Evolutionary conservation across 306 rosid species (phyloP), one percentile per base, ranked within the genome.

Genomic region (Vigna radiata): DNA sequence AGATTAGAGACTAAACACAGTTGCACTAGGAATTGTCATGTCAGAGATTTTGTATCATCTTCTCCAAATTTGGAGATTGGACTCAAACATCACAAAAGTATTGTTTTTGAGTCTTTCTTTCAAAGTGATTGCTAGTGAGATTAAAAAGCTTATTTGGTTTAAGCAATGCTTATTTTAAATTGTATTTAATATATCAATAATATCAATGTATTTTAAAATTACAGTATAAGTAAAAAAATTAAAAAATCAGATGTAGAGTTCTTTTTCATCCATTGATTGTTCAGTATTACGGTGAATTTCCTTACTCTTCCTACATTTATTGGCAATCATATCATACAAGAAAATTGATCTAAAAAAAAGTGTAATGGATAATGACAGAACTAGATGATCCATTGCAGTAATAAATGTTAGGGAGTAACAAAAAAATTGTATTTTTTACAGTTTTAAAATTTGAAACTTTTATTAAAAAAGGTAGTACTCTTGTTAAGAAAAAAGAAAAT

Each of bases 271-370:
- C 56, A 43, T 9, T 1, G 3, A 43, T 11, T 41, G 16, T 27
- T 41, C 29, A 10, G 55, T 70, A 37, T 31, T 21, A 0, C 3
- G 3, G 25, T 31, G 41, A 49, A 15, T 33, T 73, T 46, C 70
- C 18, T 46, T 52, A 52, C 41, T 52, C 17, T 63, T 49, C 73
- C 63, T 13, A 72, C 66, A 17, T 39, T 79, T 46, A 6, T 29
- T 65, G 52, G 41, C 52, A 19, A 76, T 64, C 12, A 33, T 47
- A 18, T 60, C 19, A 60, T 21, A 33, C 21, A 64, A 18, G 53
- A 49, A 63, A 49, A 14, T 2, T 48, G 27, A 19, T 50, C 59
- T 19, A 3, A n/a, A 17, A 44, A 29, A 36, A 33, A 29, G 25
- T 47, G 47, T 33, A 14, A 36, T 16, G 31, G 6, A 77, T 23